Percentiles rank a stretch among this genome's conserved stretches.
Conservation (phyloP, 1,139 yeast species). For the Yamadazyma songkhlaensis region DNA sequence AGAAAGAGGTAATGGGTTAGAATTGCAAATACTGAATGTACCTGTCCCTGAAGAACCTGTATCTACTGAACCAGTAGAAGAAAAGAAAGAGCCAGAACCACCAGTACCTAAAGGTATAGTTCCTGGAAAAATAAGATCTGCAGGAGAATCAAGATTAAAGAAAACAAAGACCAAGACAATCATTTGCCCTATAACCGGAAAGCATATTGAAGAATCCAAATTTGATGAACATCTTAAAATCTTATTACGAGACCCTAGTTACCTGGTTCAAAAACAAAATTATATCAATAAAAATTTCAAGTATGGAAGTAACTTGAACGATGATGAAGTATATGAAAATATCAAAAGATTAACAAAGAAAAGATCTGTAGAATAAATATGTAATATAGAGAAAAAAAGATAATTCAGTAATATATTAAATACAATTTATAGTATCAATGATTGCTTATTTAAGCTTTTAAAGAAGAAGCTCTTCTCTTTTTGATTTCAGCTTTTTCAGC, state of each 20-base stretch:
- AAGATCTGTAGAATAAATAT: constrained; percentile 12
- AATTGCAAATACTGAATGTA: constrained; percentile 1
- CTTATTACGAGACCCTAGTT: constrained; percentile 76
- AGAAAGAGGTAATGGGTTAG: constrained; percentile 24
- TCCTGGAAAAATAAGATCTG: constrained; percentile 61
- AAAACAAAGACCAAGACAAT: constrained; percentile 37
- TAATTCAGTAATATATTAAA: constrained; percentile 17
- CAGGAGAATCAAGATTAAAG: constrained; percentile 63
- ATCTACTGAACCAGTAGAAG: constrained; percentile 1
- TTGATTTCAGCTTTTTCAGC: constrained; percentile 97
- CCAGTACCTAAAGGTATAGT: constrained; percentile 18
- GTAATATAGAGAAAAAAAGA: background rate
- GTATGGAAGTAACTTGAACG: constrained; percentile 58
- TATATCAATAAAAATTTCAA: constrained; percentile 62
- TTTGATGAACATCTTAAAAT: constrained; percentile 73
- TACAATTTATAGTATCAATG: constrained; percentile 17
- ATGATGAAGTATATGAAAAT: constrained; percentile 72
- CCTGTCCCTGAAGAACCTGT: constrained; percentile 2
- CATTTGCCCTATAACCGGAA: constrained; percentile 73
- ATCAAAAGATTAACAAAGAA: constrained; percentile 58
- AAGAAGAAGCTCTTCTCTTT: constrained; percentile 99
- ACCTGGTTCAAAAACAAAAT: constrained; percentile 65
- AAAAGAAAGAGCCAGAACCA: constrained; percentile 6
- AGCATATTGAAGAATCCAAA: constrained; percentile 64
- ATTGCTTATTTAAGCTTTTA: constrained; percentile 60